Percentiles rank a stretch among this genome's conserved stretches.
Conservation (phyloP, 805 yeast species). For the Myxozyma mucilagina region DNA sequence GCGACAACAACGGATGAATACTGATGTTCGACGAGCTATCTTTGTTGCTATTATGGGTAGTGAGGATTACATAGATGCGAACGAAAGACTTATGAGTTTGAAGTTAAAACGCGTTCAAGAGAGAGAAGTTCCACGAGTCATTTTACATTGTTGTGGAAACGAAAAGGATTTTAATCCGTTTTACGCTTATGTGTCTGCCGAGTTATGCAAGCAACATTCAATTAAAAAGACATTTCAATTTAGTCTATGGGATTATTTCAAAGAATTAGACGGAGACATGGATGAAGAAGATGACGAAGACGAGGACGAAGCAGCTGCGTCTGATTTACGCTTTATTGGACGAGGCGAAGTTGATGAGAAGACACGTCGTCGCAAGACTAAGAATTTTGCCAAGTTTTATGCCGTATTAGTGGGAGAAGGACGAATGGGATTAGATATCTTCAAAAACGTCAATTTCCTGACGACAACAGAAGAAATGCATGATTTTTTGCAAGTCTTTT, state of each 20-base stretch:
- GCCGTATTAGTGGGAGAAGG: slow-evolving; percentile 76
- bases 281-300: slow-evolving; percentile 43
- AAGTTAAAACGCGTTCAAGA: slow-evolving; percentile 76
- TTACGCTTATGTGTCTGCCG: slow-evolving; percentile 76
- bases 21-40: slow-evolving; percentile 90
- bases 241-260: slow-evolving; percentile 80
- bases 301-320: slow-evolving; percentile 35
- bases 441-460: slow-evolving; percentile 41
- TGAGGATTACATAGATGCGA: slow-evolving; percentile 85
- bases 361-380: slow-evolving; percentile 55
- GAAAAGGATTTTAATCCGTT: slow-evolving; percentile 88
- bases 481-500: slow-evolving; percentile 19
- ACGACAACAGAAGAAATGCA: slow-evolving; percentile 15
- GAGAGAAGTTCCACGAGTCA: slow-evolving; percentile 80
- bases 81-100: slow-evolving; percentile 75
- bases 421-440: slow-evolving; percentile 66
- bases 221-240: slow-evolving; percentile 85
- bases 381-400: slow-evolving; percentile 77
- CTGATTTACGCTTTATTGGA: slow-evolving; percentile 36
- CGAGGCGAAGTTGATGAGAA: slow-evolving; percentile 47
- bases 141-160: slow-evolving; percentile 80
- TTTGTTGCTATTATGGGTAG: slow-evolving; percentile 95
- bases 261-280: slow-evolving; percentile 61
- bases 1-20: slow-evolving; percentile 84
- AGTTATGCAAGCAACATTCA: slow-evolving; percentile 63